phyloP scores from a whole-genome alignment of 2,329 filamentous ascomycete genomes.

The Trichoderma brevicompactum region DNA sequence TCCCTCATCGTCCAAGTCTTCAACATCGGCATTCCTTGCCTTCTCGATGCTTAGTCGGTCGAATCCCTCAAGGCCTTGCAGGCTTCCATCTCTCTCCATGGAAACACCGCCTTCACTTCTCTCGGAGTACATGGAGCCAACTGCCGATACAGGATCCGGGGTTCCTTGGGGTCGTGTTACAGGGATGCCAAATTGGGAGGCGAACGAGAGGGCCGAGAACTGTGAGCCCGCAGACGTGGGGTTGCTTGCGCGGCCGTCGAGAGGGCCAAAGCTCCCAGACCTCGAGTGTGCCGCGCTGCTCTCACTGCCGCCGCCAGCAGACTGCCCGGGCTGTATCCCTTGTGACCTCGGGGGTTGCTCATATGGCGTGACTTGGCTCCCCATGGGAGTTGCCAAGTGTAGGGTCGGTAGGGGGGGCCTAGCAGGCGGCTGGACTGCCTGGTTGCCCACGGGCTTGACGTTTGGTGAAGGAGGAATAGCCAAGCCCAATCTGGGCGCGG shows the following conservation, averaged over 20 bases:
- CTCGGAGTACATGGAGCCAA: slow-evolving; percentile 82
- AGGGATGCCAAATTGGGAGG: slow-evolving; percentile 71
- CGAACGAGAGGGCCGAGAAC: slow-evolving; percentile 82
- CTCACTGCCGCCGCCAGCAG: slow-evolving; percentile 78
- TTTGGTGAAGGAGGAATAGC: slow-evolving; percentile 89
- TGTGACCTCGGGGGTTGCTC: slow-evolving; percentile 61
- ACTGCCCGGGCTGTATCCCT: slow-evolving; percentile 62
- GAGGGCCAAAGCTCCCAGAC: slow-evolving; percentile 79
- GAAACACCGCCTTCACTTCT: slow-evolving; percentile 72
- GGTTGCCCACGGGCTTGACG: slow-evolving; percentile 72
- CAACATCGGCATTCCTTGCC: slow-evolving; percentile 83
- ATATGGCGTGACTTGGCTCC: slow-evolving; percentile 73
- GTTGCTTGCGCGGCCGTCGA: slow-evolving; percentile 77
- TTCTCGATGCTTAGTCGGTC: slow-evolving; percentile 82
- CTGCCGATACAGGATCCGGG: slow-evolving; percentile 85
- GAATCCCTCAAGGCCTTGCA: slow-evolving; percentile 76
- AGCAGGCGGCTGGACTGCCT: slow-evolving; percentile 42
- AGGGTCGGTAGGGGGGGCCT: slow-evolving; percentile 73
- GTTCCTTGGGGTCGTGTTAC: slow-evolving; percentile 67
- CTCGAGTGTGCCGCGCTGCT: slow-evolving; percentile 78
- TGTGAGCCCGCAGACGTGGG: slow-evolving; percentile 87
- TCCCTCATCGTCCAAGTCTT: slow-evolving; percentile 91
- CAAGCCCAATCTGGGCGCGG: slow-evolving; percentile 79
- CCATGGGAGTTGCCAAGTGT: slow-evolving; percentile 86
- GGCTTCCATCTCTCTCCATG: slow-evolving; percentile 83